These are phyloP conservation scores for Chenopodium formosanum DNA, from an alignment of 148 eudicot species.

Conservation along the genomic window DNA sequence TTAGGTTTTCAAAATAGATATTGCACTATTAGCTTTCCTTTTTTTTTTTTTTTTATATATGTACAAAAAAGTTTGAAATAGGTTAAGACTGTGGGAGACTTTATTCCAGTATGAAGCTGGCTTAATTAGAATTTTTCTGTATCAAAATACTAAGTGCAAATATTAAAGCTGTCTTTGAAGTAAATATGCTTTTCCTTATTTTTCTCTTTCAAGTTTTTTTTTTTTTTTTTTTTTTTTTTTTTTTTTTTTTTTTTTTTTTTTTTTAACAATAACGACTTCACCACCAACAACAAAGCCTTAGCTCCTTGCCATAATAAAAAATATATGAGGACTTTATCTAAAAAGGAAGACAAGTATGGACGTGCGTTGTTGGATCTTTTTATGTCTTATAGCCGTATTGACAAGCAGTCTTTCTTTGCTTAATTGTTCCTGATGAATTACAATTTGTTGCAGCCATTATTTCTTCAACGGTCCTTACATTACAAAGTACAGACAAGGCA, in stretches of 20 bases:
- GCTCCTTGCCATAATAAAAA: background rate
- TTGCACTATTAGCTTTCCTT: too few relatives aligned
- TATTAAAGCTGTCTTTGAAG: background rate
- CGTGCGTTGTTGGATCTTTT: background rate
- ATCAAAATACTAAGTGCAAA: background rate
- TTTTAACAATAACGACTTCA: too few relatives aligned
- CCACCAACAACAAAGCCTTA: too few relatives aligned
- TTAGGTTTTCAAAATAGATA: too few relatives aligned
- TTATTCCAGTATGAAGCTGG: too few relatives aligned
- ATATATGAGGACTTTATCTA: background rate
- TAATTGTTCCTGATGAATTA: slow-evolving; percentile 23
- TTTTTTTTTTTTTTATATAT: too few relatives aligned
- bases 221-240: too few relatives aligned
- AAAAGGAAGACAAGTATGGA: background rate
- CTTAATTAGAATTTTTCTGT: background rate
- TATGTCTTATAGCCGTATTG: background rate
- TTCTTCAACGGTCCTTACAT: slow-evolving; percentile 78
- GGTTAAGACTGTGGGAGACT: too few relatives aligned
- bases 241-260: too few relatives aligned
- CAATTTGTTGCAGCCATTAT: slow-evolving; percentile 64
- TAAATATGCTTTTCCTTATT: background rate
- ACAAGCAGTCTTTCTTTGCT: background rate
- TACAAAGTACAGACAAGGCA: slow-evolving; percentile 80
- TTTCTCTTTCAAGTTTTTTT: background rate
- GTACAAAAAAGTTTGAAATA: too few relatives aligned